Base-by-base conservation (phyloP, 257 asterid species). In the Eucommia ulmoides region DNA sequence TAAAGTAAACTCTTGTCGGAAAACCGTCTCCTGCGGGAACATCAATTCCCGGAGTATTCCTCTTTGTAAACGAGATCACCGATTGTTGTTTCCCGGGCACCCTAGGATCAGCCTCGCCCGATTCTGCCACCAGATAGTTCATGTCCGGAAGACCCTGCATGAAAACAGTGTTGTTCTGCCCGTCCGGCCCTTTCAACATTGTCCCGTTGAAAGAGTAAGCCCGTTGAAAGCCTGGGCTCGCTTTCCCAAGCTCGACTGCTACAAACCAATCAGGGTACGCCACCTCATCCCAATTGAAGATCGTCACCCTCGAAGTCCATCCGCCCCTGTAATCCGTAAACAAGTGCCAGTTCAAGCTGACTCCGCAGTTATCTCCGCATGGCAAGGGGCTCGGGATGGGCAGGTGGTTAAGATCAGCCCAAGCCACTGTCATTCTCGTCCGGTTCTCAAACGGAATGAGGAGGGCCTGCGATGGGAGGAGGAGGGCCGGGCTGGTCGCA, bases 11-110 rank as follows among this genome's bases (percentile, higher is more conserved):
- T 60, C 76, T 89, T 1, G 86, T 41, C 1, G 98, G 98, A 51
- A 85, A 89, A 3, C 98, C 98, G 45, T 87, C 96, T 9, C 98
- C 96, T 2, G 45, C 70, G 0, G 93, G 59, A 21, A 91, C 44
- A 20, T 83, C 52, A 14, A 79, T 65, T 0, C 80, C 88, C 0
- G 94, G 96, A 0, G 76, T 77, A 54, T 71, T 50, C 76, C 65
- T 86, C 80, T 91, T 91, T 3, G 75, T 78, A 71, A 91, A 91
- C 1, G 98, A 91, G 65, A 91, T 74, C 6, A 91, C 95, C 0
- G 98, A 80, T 70, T 91, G 98, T 47, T 91, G 94, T 69, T 82
- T 91, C 8, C 98, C 98, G 0, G 98, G 98, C 0, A 82, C 73
- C 1, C 84, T 45, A 5, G 74, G 81, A 55, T 79, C 84, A 59